These are phyloP conservation scores for Biscutella laevigata DNA, from an alignment of 441 rosid genomes.

Conservation along the genomic window DNA sequence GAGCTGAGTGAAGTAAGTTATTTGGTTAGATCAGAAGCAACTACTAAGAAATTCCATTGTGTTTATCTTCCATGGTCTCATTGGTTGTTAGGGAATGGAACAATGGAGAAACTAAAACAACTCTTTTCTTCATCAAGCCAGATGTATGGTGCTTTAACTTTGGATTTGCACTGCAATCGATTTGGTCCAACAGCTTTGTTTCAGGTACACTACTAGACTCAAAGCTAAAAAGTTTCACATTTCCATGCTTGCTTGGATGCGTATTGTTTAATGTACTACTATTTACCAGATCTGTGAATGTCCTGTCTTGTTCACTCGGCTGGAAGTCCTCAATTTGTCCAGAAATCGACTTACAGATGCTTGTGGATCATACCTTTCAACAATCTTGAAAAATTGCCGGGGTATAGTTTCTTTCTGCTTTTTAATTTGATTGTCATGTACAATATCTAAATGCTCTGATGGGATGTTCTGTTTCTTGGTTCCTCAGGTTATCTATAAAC, in stretches of 20 bases:
- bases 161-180: conserved; percentile 96
- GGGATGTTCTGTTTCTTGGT: conserved; percentile 9
- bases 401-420: conserved; percentile 41
- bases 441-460: conserved; percentile 1
- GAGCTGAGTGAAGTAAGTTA: background rate
- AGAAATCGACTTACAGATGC: conserved; percentile 96
- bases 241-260: conserved; percentile 1
- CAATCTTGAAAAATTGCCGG: conserved; percentile 75
- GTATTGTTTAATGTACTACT: conserved; percentile 10
- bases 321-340: conserved; percentile 87
- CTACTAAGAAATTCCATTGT: background rate
- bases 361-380: conserved; percentile 86
- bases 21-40: conserved; percentile 8
- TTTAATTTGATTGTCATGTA: conserved; percentile 2
- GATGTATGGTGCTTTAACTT: conserved; percentile 70
- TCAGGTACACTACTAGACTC: conserved; percentile 48
- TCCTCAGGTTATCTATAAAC: background rate
- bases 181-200: conserved; percentile 92
- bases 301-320: conserved; percentile 69
- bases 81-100: conserved; percentile 76
- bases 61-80: conserved; percentile 18
- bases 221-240: conserved; percentile 9
- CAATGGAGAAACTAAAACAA: conserved; percentile 85
- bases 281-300: conserved; percentile 82
- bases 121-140: conserved; percentile 61